Percentiles rank a stretch among this genome's conserved stretches.
phyloP scores from a whole-genome alignment of 768 basidiomycete species.

The Galerina marginata region DNA sequence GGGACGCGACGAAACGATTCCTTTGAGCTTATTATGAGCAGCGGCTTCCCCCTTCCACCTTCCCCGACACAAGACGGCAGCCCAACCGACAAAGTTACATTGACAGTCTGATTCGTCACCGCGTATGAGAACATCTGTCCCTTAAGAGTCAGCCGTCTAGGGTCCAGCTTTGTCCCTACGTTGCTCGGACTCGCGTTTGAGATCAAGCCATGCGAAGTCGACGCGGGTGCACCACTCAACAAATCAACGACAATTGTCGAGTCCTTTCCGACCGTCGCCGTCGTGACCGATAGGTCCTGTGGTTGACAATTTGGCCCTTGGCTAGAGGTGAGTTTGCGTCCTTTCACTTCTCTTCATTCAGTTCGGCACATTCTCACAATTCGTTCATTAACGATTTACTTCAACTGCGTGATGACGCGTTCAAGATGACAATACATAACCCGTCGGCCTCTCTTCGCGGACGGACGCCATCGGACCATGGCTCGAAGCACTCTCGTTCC shows the following conservation, averaged over 20 bases:
- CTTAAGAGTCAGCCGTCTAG: slow-evolving; percentile 60
- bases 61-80: slow-evolving; percentile 79
- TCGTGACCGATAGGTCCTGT: too few species aligned
- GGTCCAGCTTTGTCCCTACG: slow-evolving; percentile 65
- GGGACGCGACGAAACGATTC: neutral
- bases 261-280: slow-evolving; percentile 6
- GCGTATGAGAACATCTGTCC: slow-evolving; percentile 92
- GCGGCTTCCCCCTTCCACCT: slow-evolving; percentile 47
- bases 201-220: slow-evolving; percentile 22
- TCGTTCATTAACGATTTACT: too few species aligned
- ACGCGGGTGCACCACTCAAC: slow-evolving; percentile 13
- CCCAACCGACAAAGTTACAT: slow-evolving; percentile 79
- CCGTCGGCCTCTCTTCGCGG: too few species aligned
- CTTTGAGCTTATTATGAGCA: slow-evolving; percentile 11
- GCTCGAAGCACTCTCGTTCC: too few species aligned
- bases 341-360: too few species aligned
- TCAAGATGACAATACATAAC: too few species aligned
- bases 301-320: too few species aligned
- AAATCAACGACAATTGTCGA: slow-evolving; percentile 3
- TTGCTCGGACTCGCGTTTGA: slow-evolving; percentile 60
- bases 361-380: too few species aligned
- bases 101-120: slow-evolving; percentile 86
- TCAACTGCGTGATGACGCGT: too few species aligned
- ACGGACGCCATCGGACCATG: too few species aligned
- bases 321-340: too few species aligned